Conservation (phyloP, 106 monocot genomes). For the Allium fistulosum region DNA sequence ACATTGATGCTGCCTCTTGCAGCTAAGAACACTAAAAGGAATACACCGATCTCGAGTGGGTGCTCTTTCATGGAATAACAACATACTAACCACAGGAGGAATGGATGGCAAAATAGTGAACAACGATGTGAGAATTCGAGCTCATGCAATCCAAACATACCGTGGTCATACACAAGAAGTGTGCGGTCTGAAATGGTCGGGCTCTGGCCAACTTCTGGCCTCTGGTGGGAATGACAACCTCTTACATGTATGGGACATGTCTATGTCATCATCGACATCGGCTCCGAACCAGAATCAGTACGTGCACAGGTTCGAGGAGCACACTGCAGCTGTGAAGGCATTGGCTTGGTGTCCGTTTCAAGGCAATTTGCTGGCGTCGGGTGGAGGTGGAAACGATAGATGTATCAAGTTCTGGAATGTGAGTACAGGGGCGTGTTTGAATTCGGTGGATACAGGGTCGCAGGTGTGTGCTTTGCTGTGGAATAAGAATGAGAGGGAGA, state of each 20-base stretch:
- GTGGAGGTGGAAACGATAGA: slow-evolving; percentile 23
- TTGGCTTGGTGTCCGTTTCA: slow-evolving; percentile 70
- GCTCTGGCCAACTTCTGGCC: slow-evolving; percentile 32
- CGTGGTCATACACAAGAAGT: slow-evolving; percentile 19
- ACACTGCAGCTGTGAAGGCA: slow-evolving; percentile 56
- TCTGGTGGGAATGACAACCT: slow-evolving; percentile 60
- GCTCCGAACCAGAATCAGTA: slow-evolving; percentile 20
- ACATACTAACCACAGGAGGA: slow-evolving; percentile 14
- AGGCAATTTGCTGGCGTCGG: slow-evolving; percentile 50
- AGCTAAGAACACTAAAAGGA: slow-evolving; percentile 16
- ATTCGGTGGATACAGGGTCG: slow-evolving; percentile 26
- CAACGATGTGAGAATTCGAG: slow-evolving; percentile 20
- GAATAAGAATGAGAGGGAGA: slow-evolving; percentile 62
- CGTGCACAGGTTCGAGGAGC: slow-evolving; percentile 27
- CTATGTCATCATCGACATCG: slow-evolving; percentile 27
- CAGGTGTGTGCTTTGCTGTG: slow-evolving; percentile 45
- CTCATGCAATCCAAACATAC: slow-evolving; percentile 11
- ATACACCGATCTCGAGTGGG: slow-evolving; percentile 20
- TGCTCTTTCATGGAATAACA: slow-evolving; percentile 18
- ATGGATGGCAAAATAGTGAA: slow-evolving; percentile 26
- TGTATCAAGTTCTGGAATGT: slow-evolving; percentile 48
- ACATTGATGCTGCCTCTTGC: not conserved
- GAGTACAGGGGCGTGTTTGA: slow-evolving; percentile 17
- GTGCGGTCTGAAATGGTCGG: slow-evolving; percentile 25
- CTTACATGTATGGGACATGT: slow-evolving; percentile 51